phyloP scores from a whole-genome alignment of 768 basidiomycete genomes.

The Agaricus subrufescens region DNA sequence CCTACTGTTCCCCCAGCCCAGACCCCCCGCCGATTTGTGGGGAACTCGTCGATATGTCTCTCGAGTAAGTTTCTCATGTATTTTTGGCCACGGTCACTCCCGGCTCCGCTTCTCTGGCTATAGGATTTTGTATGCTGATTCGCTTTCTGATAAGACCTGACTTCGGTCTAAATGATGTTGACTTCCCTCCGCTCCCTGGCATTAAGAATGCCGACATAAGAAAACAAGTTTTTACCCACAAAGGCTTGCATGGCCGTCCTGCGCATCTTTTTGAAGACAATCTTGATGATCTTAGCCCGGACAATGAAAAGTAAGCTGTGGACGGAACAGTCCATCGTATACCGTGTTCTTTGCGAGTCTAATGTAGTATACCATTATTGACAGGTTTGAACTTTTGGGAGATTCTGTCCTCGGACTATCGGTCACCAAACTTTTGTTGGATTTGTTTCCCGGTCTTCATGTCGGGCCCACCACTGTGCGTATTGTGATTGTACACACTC shows the following conservation, averaged over 20 bases:
- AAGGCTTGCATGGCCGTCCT: conserved; percentile 64
- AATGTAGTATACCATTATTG: conserved; percentile 3
- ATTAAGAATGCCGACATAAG: conserved; percentile 44
- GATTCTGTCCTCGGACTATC: conserved; percentile 68
- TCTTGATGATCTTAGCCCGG: conserved; percentile 67
- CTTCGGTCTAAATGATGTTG: conserved; percentile 34
- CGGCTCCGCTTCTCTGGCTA: not conserved
- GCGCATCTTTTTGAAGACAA: conserved; percentile 75
- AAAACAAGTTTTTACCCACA: conserved; percentile 69
- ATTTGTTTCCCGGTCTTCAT: conserved; percentile 62
- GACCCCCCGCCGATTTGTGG: not conserved
- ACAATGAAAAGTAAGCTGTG: conserved; percentile 67
- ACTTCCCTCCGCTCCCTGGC: conserved; percentile 56
- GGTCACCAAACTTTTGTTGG: conserved; percentile 59
- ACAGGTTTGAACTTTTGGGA: conserved; percentile 72
- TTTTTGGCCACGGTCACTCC: not conserved
- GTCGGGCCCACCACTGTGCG: conserved; percentile 77
- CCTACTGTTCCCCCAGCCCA: not conserved
- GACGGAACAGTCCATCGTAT: not conserved
- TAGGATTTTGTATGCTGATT: not conserved
- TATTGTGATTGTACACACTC: not conserved
- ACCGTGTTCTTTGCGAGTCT: not conserved
- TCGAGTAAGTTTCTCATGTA: conserved; percentile 6
- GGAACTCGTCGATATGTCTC: not conserved
- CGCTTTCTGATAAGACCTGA: conserved; percentile 27